Conservation (phyloP, 768 basidiomycete genomes). For the Coprinellus micaceus region DNA sequence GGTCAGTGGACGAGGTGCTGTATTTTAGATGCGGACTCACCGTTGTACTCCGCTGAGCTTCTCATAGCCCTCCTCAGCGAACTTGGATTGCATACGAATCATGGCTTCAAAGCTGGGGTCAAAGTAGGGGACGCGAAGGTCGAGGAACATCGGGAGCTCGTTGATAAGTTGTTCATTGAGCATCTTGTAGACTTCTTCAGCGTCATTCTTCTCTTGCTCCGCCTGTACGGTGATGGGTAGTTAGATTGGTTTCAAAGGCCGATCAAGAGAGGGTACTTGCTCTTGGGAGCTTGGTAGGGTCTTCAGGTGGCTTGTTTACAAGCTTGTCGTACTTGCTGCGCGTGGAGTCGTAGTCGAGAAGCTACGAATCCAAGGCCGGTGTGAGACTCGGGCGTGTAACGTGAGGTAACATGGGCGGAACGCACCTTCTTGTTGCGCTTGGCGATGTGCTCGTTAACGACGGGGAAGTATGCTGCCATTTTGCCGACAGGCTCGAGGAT, state of each 20-base stretch:
- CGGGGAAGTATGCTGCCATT: conserved; percentile 92
- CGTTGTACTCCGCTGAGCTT: conserved; percentile 92
- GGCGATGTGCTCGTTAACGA: conserved; percentile 87
- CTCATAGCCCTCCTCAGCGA: conserved; percentile 97
- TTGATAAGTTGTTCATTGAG: conserved; percentile 89
- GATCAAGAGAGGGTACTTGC: conserved; percentile 34
- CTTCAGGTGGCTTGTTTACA: conserved; percentile 89
- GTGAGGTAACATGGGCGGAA: not conserved
- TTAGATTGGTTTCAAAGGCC: not conserved
- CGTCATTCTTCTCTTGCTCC: conserved; percentile 93
- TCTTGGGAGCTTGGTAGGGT: conserved; percentile 85
- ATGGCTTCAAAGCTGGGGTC: conserved; percentile 99
- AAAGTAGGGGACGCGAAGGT: conserved; percentile 95
- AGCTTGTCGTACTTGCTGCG: conserved; percentile 86
- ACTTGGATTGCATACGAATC: conserved; percentile 96
- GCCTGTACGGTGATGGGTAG: conserved; percentile 46
- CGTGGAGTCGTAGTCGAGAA: conserved; percentile 93
- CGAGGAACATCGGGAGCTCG: conserved; percentile 89
- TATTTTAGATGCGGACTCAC: no score
- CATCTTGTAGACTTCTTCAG: conserved; percentile 89
- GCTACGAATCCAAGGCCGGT: conserved; percentile 40
- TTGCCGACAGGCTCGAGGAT: conserved; percentile 95
- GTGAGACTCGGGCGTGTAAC: not conserved
- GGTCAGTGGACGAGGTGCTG: no score
- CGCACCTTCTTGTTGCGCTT: conserved; percentile 96